These are phyloP conservation scores for Pontederia paniculata DNA, from an alignment of 176 grass and related monocot species.

Conservation along the genomic window DNA sequence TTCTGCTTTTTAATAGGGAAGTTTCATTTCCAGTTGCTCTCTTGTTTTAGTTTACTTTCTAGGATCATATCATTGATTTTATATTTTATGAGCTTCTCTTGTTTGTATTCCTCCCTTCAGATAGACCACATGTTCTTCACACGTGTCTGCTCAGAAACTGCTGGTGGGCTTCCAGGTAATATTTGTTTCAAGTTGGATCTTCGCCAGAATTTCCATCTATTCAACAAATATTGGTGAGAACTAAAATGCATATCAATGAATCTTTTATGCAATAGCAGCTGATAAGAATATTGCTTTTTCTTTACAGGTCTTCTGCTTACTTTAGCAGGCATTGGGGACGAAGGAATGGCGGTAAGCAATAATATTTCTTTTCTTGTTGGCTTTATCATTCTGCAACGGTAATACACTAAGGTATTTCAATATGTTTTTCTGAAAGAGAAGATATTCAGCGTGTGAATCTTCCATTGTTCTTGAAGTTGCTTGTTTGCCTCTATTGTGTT, in stretches of 20 bases:
- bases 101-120: slow-evolving; percentile 29
- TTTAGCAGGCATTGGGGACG: slow-evolving; percentile 78
- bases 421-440: background rate
- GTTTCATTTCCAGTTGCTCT: background rate
- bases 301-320: slow-evolving; percentile 70
- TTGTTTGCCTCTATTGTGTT: slow-evolving; percentile 19
- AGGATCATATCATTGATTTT: slow-evolving; percentile 5
- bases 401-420: background rate
- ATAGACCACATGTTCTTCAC: slow-evolving; percentile 94
- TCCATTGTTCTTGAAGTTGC: background rate
- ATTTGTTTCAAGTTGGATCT: background rate
- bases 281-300: too few species aligned
- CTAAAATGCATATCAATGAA: background rate
- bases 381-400: background rate
- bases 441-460: too few species aligned
- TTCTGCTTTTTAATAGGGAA: background rate
- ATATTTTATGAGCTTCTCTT: slow-evolving; percentile 15
- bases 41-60: slow-evolving; percentile 14
- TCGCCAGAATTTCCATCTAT: background rate
- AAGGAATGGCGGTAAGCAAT: slow-evolving; percentile 85
- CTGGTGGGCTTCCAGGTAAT: slow-evolving; percentile 89
- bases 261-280: background rate
- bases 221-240: background rate
- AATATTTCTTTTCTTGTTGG: slow-evolving; percentile 9
- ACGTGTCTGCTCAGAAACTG: slow-evolving; percentile 96